phyloP scores from a whole-genome alignment of 2,329 filamentous ascomycete genomes.

The Penicillium sp. region DNA sequence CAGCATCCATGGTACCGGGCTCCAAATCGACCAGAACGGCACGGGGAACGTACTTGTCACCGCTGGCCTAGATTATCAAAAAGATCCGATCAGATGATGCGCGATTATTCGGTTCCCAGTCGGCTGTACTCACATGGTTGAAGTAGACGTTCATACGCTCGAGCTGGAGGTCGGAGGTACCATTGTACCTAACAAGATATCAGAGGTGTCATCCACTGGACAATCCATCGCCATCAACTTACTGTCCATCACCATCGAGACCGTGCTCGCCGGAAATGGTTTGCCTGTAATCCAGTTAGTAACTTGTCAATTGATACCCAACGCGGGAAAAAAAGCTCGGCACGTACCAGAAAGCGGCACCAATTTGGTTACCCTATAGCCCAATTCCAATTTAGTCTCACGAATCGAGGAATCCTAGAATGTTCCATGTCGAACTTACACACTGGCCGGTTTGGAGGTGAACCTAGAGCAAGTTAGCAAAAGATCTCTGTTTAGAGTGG shows the following conservation, averaged over 20 bases:
- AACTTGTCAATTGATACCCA: constrained; percentile 19
- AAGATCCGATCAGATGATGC: neutral
- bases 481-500: constrained; percentile 28
- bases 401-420: constrained; percentile 7
- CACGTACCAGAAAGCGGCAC: constrained; percentile 96
- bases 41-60: constrained; percentile 99
- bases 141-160: constrained; percentile 99
- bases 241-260: constrained; percentile 69
- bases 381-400: constrained; percentile 31
- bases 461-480: constrained; percentile 64
- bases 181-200: constrained; percentile 72
- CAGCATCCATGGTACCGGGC: constrained; percentile 99
- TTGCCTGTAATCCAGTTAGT: constrained; percentile 59
- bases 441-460: constrained; percentile 99
- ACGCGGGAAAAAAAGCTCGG: constrained; percentile 1
- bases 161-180: constrained; percentile 96
- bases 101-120: neutral
- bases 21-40: constrained; percentile 99
- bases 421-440: constrained; percentile 58
- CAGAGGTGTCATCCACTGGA: constrained; percentile 20
- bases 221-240: neutral
- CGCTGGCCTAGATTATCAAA: constrained; percentile 64
- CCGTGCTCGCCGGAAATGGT: constrained; percentile 88
- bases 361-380: constrained; percentile 96
- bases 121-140: constrained; percentile 66